Base-by-base conservation (phyloP, 2,329 filamentous ascomycete genomes). In the Pyrenochaeta sp. region DNA sequence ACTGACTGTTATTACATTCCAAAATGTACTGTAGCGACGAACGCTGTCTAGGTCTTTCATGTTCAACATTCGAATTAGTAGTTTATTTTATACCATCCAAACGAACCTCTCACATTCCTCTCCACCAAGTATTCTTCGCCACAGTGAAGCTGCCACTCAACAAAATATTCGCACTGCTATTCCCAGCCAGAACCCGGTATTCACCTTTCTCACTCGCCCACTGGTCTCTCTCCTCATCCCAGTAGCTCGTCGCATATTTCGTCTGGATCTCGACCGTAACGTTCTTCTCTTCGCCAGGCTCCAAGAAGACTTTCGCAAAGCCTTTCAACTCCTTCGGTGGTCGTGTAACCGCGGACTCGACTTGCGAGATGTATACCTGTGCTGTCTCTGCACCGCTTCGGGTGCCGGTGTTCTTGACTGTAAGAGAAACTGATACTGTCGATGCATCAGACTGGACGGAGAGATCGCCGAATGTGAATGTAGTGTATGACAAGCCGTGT, bases 401-500 rank as follows among this genome's bases (percentile, higher is more conserved):
- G 1, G 72, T 70, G 17, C 86, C 86, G 0, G 76, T 82, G 63
- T 89, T 89, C 31, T 72, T 77, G 4, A 89, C 65, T 6, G 14
- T 52, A 3, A 65, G 27, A 26, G 65, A 14, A 76, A 69, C 13
- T 80, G 77, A n/a, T 79, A 74, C 13, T 75, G 57, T 1, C 67
- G 74, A 61, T 11, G 14, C 11, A 14, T 32, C 20, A 4, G 20
- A 20, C 6, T 40, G n/a, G 9, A 83, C 85, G 1, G 87, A 19
- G 8, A 45, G 35, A n/a, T 39, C 19, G 6, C 26, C 21, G 41
- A 88, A 78, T 6, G 79, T 71, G 63, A 91, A 93, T 1, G 71
- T 80, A 0, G 89, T 90, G 72, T 93, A 95, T 38, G 84, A 88
- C 2, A 96, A 78, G 0, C 91, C 91, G 44, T 85, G 90, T 0